Percentiles rank a stretch among this genome's conserved stretches.
phyloP scores from a whole-genome alignment of 2,329 filamentous ascomycete species.

The Trichophyton mentagrophytes region DNA sequence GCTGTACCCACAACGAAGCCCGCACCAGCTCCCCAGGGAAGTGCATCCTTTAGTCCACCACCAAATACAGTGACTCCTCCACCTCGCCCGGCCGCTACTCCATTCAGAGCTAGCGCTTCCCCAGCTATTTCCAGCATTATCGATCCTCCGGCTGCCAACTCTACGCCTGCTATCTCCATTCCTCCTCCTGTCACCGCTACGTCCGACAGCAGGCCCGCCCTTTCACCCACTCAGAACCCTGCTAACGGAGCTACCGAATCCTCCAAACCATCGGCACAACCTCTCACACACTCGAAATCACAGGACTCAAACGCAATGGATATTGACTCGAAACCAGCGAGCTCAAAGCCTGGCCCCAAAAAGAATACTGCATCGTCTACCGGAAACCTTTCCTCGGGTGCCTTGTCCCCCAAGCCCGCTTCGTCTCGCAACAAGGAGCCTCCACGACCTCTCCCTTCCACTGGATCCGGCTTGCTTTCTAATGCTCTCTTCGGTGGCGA shows the following conservation, averaged over 20 bases:
- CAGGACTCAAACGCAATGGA: conserved; percentile 24
- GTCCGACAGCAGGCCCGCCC: not conserved
- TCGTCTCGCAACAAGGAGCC: conserved; percentile 36
- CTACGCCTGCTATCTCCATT: conserved; percentile 3
- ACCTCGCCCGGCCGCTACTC: conserved; percentile 34
- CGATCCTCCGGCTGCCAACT: conserved; percentile 45
- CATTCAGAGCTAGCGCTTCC: conserved; percentile 66
- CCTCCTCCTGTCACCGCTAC: not conserved
- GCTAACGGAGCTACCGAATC: not conserved
- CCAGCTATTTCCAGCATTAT: conserved; percentile 86
- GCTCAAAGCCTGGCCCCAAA: conserved; percentile 12
- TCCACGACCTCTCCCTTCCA: conserved; percentile 41
- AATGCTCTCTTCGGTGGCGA: conserved; percentile 48
- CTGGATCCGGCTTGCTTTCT: conserved; percentile 52
- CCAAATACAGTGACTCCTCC: conserved; percentile 39
- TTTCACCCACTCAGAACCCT: not conserved
- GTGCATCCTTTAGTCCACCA: conserved; percentile 32
- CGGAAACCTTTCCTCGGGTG: conserved; percentile 40
- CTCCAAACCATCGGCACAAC: not conserved
- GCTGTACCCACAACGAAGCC: conserved; percentile 51
- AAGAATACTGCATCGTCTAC: conserved; percentile 26
- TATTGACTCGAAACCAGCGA: conserved; percentile 14
- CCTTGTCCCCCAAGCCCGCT: conserved; percentile 42
- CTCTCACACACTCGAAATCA: conserved; percentile 6
- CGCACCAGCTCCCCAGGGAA: conserved; percentile 7